A percentile compares a stretch with the other conserved stretches of the same genome.
These are phyloP conservation scores for Myxozyma udenii DNA, from an alignment of 805 yeast species.

Conservation along the genomic window DNA sequence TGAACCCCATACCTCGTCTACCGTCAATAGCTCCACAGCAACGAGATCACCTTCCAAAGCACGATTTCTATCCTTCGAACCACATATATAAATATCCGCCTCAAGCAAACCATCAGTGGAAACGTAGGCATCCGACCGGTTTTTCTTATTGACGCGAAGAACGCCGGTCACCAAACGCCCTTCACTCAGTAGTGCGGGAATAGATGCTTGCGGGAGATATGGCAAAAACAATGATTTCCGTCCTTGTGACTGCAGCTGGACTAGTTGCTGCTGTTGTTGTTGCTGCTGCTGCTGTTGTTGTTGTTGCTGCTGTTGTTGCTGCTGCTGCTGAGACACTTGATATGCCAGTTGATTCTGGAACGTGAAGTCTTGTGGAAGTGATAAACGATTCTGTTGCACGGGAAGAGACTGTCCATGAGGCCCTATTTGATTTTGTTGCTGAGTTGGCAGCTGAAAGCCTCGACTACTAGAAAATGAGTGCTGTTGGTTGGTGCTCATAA, in stretches of 20 bases:
- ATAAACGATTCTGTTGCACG: not conserved
- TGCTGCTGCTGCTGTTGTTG: slow-evolving; percentile 35
- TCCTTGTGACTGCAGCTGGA: slow-evolving; percentile 32
- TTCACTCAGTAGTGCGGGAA: slow-evolving; percentile 83
- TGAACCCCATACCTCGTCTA: slow-evolving; percentile 96
- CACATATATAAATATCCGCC: slow-evolving; percentile 96
- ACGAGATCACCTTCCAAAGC: slow-evolving; percentile 96
- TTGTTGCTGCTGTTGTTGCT: slow-evolving; percentile 15
- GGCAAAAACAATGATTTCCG: slow-evolving; percentile 84
- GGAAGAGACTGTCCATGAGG: not conserved
- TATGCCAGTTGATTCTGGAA: not conserved
- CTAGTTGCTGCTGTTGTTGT: slow-evolving; percentile 11
- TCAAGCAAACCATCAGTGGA: slow-evolving; percentile 93
- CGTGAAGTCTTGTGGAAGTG: not conserved
- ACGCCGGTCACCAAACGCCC: slow-evolving; percentile 92
- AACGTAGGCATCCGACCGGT: slow-evolving; percentile 97
- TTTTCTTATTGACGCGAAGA: slow-evolving; percentile 89
- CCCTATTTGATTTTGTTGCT: not conserved
- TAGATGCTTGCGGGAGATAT: slow-evolving; percentile 86
- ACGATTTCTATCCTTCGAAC: slow-evolving; percentile 95
- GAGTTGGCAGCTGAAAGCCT: not conserved
- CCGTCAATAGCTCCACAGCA: slow-evolving; percentile 89
- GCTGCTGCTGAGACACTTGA: slow-evolving; percentile 6
- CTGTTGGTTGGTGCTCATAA: slow-evolving; percentile 4
- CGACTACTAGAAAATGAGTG: not conserved